phyloP scores from a whole-genome alignment of 768 basidiomycete species.

The Psilocybe sp. region DNA sequence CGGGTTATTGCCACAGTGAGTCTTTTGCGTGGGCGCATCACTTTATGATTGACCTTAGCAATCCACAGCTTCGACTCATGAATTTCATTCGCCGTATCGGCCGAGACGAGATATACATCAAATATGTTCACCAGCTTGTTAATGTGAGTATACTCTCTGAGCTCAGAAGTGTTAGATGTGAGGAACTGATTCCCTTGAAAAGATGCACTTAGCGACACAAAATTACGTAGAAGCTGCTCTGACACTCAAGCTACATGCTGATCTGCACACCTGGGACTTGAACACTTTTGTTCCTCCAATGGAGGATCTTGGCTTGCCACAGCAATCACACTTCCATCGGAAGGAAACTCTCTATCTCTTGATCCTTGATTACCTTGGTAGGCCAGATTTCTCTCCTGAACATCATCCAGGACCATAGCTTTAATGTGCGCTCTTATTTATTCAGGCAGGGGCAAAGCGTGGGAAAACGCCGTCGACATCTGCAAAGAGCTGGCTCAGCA shows the following conservation, averaged over 20 bases:
- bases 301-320: slow-evolving; percentile 86
- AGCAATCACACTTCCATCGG: slow-evolving; percentile 90
- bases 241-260: slow-evolving; percentile 90
- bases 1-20: slow-evolving; percentile 86
- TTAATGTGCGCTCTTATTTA: background rate
- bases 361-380: slow-evolving; percentile 92
- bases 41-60: slow-evolving; percentile 11
- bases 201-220: slow-evolving; percentile 88
- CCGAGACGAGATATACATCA: slow-evolving; percentile 90
- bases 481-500: slow-evolving; percentile 89
- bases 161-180: background rate
- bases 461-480: slow-evolving; percentile 90
- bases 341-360: slow-evolving; percentile 91
- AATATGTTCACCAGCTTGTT: slow-evolving; percentile 94
- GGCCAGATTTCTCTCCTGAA: slow-evolving; percentile 13
- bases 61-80: slow-evolving; percentile 74
- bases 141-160: slow-evolving; percentile 52
- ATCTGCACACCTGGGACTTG: slow-evolving; percentile 89
- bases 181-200: slow-evolving; percentile 14
- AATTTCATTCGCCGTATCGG: slow-evolving; percentile 92
- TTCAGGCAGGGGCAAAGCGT: slow-evolving; percentile 93
- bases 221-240: slow-evolving; percentile 93
- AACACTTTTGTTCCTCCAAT: slow-evolving; percentile 80
- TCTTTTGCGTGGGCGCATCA: slow-evolving; percentile 3
- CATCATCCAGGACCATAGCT: background rate